These are phyloP conservation scores for Neoboletus magnificus DNA, from an alignment of 768 basidiomycete genomes.

Conservation along the genomic window DNA sequence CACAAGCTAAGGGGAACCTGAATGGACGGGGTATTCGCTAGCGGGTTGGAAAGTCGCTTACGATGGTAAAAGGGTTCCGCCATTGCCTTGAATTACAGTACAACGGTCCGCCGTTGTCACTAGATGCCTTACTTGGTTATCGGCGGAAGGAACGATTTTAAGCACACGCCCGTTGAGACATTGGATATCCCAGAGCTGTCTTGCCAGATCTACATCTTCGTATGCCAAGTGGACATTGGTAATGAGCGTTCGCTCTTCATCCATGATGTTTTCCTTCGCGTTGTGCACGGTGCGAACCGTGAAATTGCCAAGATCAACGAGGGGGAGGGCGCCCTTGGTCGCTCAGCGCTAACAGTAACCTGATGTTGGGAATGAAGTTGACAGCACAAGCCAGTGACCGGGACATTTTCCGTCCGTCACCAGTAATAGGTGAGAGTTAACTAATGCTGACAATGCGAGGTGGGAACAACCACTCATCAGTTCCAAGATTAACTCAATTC, in stretches of 20 bases:
- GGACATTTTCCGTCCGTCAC: not conserved
- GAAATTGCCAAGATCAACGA: not conserved
- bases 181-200: constrained; percentile 32
- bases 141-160: constrained; percentile 17
- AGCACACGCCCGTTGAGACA: constrained; percentile 30
- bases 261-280: not conserved
- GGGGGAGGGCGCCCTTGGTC: not conserved
- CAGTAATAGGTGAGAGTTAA: not conserved
- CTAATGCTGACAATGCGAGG: not conserved
- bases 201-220: constrained; percentile 23
- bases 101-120: not conserved
- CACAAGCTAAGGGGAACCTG: constrained; percentile 38
- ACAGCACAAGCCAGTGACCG: not conserved
- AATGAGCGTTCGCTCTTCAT: constrained; percentile 12
- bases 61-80: constrained; percentile 34
- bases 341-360: not conserved
- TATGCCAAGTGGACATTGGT: constrained; percentile 32
- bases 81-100: constrained; percentile 22
- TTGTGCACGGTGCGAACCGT: not conserved
- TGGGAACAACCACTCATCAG: not conserved
- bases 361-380: not conserved
- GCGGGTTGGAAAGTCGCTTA: constrained; percentile 9
- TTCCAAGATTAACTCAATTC: not conserved
- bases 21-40: constrained; percentile 15
- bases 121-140: not conserved